A percentile compares a stretch with the other conserved stretches of the same genome.
phyloP scores from a whole-genome alignment of 1,139 yeast species.

The Zygoascus meyerae region DNA sequence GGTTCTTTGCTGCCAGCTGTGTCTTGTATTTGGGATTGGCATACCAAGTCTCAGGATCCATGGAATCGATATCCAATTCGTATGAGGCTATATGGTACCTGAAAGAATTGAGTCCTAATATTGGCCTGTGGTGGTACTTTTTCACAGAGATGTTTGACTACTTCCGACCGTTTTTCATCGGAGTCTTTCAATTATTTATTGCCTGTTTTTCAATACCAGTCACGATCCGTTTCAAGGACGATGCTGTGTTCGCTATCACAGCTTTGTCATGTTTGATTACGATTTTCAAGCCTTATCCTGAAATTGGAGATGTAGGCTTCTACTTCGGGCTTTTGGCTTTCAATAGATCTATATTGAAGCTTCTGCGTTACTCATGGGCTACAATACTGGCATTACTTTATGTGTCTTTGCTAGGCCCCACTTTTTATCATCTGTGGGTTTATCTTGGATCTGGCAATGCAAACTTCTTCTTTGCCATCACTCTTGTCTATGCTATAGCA shows the following conservation, averaged over 20 bases:
- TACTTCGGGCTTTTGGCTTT: slow-evolving; percentile 57
- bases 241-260: slow-evolving; percentile 61
- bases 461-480: slow-evolving; percentile 91
- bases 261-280: slow-evolving; percentile 60
- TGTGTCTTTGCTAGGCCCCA: slow-evolving; percentile 64
- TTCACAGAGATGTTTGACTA: slow-evolving; percentile 92
- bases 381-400: slow-evolving; percentile 44
- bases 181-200: slow-evolving; percentile 77
- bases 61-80: slow-evolving; percentile 54
- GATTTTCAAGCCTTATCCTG: slow-evolving; percentile 80
- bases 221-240: slow-evolving; percentile 52
- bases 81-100: slow-evolving; percentile 58
- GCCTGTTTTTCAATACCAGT: slow-evolving; percentile 66
- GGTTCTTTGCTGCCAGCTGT: slow-evolving; percentile 19
- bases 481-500: slow-evolving; percentile 72
- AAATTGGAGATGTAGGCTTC: slow-evolving; percentile 76
- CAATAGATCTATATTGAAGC: slow-evolving; percentile 39
- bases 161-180: slow-evolving; percentile 75
- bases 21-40: slow-evolving; percentile 39
- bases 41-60: slow-evolving; percentile 40
- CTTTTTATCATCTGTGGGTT: slow-evolving; percentile 92
- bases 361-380: slow-evolving; percentile 41
- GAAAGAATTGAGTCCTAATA: slow-evolving; percentile 69
- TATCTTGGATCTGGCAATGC: slow-evolving; percentile 92
- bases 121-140: slow-evolving; percentile 98